Percentiles rank a stretch among this genome's conserved stretches.
These are phyloP conservation scores for Acmispon strigosus DNA, from an alignment of 306 rosid species.

Conservation along the genomic window DNA sequence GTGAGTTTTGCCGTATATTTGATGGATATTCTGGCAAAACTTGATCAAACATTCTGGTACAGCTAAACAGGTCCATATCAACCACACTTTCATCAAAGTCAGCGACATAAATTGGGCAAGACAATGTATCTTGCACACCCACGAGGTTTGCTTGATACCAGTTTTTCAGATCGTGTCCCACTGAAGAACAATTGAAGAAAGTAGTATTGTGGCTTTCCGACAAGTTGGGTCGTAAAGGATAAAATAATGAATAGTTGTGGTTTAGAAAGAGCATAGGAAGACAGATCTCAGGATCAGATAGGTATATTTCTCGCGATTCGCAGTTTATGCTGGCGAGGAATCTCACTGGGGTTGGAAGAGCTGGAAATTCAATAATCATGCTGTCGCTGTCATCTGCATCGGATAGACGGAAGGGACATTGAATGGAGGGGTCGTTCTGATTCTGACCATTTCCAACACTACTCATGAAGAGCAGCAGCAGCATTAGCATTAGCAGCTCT, in stretches of 20 bases:
- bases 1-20: accelerated
- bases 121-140: background rate
- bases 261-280: background rate
- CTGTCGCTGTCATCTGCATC: background rate
- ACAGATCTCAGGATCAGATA: background rate
- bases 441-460: background rate
- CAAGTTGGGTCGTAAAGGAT: background rate
- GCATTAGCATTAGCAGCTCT: background rate
- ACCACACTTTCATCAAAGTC: background rate
- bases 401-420: background rate
- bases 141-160: accelerated
- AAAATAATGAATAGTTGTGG: background rate
- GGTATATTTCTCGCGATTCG: background rate
- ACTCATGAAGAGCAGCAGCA: background rate
- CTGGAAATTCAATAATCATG: background rate
- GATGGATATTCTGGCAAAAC: accelerated
- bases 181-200: constrained; percentile 18
- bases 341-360: background rate
- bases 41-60: background rate
- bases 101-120: background rate
- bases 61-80: background rate
- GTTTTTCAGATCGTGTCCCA: background rate
- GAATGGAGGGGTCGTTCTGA: background rate
- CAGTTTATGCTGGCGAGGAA: background rate
- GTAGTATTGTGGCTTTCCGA: background rate